Evolutionary conservation across 768 basidiomycete genomes (phyloP), one percentile per base, ranked within the genome.

Genomic region (Cystobasidium tubakii): DNA sequence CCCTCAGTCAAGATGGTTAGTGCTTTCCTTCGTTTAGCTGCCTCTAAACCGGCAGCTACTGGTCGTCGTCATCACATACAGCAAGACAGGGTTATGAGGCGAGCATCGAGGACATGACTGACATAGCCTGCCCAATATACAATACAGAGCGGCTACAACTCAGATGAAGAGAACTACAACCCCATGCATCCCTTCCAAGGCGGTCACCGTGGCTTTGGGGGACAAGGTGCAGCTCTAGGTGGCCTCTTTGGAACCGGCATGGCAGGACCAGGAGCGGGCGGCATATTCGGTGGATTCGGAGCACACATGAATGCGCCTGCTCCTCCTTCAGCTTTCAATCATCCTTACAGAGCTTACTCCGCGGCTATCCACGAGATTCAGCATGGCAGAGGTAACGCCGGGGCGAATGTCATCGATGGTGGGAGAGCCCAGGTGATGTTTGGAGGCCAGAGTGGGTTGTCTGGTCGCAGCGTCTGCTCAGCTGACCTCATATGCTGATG

Each of bases 371-470:
- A 76, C 50, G 79, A 80, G 74, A 71, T 78, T 23, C 74, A 75
- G 71, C 73, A 77, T 66, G 79, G 79, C 13, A 74, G 79, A 65
- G 72, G 76, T 34, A 71, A 74, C 42, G 36, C n/a, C 6, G 76
- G 76, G 33, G 62, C 72, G 4, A 46, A 60, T 29, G 39, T 54
- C 46, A 55, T 54, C 19, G 43, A 53, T 0, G 91, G 34, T 85
- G 86, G 76, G 89, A 92, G 82, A 85, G 92, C 82, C 87, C 96
- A 98, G 80, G 82, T 99, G 34, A 91, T 92, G 71, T 98, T 94
- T 78, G 96, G 96, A 76, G 96, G 96, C 80, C 98, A 98, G 85
- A 92, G 96, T 90, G 78, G 74, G 88, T 29, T 15, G 27, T 4
- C 6, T n/a, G n/a, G n/a, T n/a, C n/a, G n/a, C n/a, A n/a, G n/a